Conservation (phyloP, 2,329 filamentous ascomycete species). For the Macrophomina phaseolina region DNA sequence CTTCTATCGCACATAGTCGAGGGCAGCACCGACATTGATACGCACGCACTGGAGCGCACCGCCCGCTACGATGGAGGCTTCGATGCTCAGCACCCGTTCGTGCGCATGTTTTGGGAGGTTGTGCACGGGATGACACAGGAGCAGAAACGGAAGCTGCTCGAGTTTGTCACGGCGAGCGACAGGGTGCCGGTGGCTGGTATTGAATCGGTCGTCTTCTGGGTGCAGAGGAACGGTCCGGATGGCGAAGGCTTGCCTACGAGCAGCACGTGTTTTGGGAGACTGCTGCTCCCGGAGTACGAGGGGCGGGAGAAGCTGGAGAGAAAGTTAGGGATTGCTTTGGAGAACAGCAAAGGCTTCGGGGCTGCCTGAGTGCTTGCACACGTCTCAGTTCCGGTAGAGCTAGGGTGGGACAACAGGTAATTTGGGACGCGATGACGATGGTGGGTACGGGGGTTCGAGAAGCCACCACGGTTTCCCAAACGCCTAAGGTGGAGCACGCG, state of each 20-base stretch:
- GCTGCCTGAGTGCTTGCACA: slow-evolving; percentile 29
- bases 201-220: slow-evolving; percentile 78
- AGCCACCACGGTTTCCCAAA: too few species aligned
- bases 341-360: slow-evolving; percentile 89
- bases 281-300: slow-evolving; percentile 83
- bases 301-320: slow-evolving; percentile 71
- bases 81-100: slow-evolving; percentile 69
- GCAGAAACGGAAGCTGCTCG: slow-evolving; percentile 77
- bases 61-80: slow-evolving; percentile 82
- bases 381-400: too few species aligned
- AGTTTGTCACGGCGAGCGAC: slow-evolving; percentile 95
- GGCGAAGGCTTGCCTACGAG: slow-evolving; percentile 75
- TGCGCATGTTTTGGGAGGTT: slow-evolving; percentile 84
- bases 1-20: slow-evolving; percentile 81
- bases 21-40: slow-evolving; percentile 80
- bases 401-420: too few species aligned
- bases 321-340: slow-evolving; percentile 82
- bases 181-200: slow-evolving; percentile 87
- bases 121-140: slow-evolving; percentile 70
- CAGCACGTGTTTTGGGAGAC: slow-evolving; percentile 89
- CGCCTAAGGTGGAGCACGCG: too few species aligned
- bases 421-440: too few species aligned
- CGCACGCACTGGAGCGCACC: slow-evolving; percentile 71
- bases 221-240: slow-evolving; percentile 77
- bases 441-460: too few species aligned